These are phyloP conservation scores for Cryptococcus neoformans DNA, from an alignment of 1,284 basidiomycete genomes.

Conservation along the genomic window DNA sequence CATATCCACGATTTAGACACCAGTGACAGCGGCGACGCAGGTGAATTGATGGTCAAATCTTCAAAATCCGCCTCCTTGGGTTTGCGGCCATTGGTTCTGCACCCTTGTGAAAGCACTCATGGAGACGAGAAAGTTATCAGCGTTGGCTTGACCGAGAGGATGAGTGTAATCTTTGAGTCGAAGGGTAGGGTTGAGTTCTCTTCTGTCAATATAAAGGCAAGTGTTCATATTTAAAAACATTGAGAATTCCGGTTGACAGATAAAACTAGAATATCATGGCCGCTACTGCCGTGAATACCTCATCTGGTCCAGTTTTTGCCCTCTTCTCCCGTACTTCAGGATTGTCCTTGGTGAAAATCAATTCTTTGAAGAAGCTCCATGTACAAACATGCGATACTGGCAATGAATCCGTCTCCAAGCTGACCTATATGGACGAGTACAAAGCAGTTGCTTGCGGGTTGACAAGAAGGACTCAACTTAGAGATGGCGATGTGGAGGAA, in stretches of 20 bases:
- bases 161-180: slow-evolving; percentile 57
- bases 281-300: slow-evolving; percentile 56
- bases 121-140: slow-evolving; percentile 35
- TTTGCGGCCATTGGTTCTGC: slow-evolving; percentile 28
- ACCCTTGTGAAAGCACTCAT: background rate
- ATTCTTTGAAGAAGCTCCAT: slow-evolving; percentile 74
- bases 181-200: slow-evolving; percentile 65
- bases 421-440: slow-evolving; percentile 58
- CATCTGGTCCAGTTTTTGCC: slow-evolving; percentile 58
- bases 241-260: background rate
- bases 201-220: slow-evolving; percentile 69
- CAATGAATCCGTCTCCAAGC: slow-evolving; percentile 61
- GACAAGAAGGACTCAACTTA: slow-evolving; percentile 55
- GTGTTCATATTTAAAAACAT: slow-evolving; percentile 14
- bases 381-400: slow-evolving; percentile 72
- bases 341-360: slow-evolving; percentile 63
- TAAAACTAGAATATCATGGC: slow-evolving; percentile 60
- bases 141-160: slow-evolving; percentile 37
- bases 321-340: slow-evolving; percentile 38
- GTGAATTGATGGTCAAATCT: slow-evolving; percentile 32
- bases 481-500: slow-evolving; percentile 56
- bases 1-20: slow-evolving; percentile 52
- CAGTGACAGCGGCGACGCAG: background rate
- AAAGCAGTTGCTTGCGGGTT: slow-evolving; percentile 66
- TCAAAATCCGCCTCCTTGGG: slow-evolving; percentile 50